A percentile compares a stretch with the other conserved stretches of the same genome.
These are phyloP conservation scores for Sarocladium brachiariae DNA, from an alignment of 2,329 filamentous ascomycete genomes.

Conservation along the genomic window DNA sequence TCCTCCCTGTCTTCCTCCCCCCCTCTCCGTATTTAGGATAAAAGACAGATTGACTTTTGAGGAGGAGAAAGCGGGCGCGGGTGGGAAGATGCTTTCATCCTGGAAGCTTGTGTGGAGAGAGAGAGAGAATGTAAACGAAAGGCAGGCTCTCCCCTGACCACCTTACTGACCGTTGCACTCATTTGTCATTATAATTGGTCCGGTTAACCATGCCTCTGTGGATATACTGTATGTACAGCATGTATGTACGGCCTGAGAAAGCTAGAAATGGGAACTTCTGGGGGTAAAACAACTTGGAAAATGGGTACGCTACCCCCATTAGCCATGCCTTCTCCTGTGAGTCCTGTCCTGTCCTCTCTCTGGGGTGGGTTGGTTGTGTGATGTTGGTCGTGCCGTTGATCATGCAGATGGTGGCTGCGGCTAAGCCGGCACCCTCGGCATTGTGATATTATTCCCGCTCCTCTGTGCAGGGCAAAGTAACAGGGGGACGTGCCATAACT, in stretches of 20 bases:
- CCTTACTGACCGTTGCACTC: background rate
- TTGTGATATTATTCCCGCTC: conserved; percentile 4
- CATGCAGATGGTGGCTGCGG: background rate
- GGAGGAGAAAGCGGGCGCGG: background rate
- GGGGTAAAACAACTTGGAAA: background rate
- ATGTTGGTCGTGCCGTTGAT: background rate
- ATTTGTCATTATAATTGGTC: background rate
- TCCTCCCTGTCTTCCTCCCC: background rate
- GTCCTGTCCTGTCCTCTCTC: background rate
- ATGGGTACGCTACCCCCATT: conserved; percentile 6
- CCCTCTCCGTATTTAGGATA: background rate
- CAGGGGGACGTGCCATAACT: too few relatives aligned
- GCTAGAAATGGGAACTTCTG: background rate
- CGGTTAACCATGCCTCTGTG: background rate
- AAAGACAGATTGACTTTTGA: conserved; percentile 3
- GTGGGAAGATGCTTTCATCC: background rate
- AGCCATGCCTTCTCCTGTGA: background rate
- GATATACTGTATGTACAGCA: too few relatives aligned
- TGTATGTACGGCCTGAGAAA: too few relatives aligned
- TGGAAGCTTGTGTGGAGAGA: background rate
- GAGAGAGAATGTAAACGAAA: background rate
- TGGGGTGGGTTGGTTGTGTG: background rate
- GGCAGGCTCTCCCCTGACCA: background rate
- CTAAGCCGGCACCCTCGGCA: conserved; percentile 5
- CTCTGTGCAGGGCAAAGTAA: background rate